A percentile compares a stretch with the other conserved stretches of the same genome.
Conservation (phyloP, 345 rosid species). For the Xanthoceras sorbifolium region DNA sequence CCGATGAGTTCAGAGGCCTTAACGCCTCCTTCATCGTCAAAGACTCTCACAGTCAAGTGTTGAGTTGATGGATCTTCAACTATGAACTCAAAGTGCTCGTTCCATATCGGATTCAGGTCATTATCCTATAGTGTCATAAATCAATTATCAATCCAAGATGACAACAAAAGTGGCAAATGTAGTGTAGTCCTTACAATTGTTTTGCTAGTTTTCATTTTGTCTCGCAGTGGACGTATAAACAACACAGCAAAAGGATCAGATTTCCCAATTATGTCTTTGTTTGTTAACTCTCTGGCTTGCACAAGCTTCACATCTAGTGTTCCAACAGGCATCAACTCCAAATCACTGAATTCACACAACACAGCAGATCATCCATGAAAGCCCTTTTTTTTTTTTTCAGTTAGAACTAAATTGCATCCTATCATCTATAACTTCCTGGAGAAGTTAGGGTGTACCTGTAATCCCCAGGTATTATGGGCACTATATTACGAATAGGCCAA, state of each 20-base stretch:
- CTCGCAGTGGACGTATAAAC: slow-evolving; percentile 74
- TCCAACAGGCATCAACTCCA: slow-evolving; percentile 89
- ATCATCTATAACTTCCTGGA: background rate
- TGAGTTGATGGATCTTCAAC: slow-evolving; percentile 85
- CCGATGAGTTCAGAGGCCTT: slow-evolving; percentile 83
- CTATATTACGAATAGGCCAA: slow-evolving; percentile 89
- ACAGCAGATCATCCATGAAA: background rate
- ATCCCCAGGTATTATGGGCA: slow-evolving; percentile 86
- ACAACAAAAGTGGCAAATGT: background rate
- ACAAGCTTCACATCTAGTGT: slow-evolving; percentile 86
- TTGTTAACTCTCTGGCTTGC: slow-evolving; percentile 79
- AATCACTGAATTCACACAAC: slow-evolving; percentile 51
- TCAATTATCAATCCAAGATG: slow-evolving; percentile 12
- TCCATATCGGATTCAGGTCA: slow-evolving; percentile 87
- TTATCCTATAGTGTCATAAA: slow-evolving; percentile 52
- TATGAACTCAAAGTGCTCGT: slow-evolving; percentile 81
- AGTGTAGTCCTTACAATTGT: slow-evolving; percentile 52
- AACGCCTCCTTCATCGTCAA: slow-evolving; percentile 91
- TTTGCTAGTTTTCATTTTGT: slow-evolving; percentile 73
- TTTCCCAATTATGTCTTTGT: slow-evolving; percentile 88
- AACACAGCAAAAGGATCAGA: slow-evolving; percentile 86
- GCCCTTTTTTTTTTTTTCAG: background rate
- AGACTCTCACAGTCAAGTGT: slow-evolving; percentile 70
- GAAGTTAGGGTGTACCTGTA: slow-evolving; percentile 56
- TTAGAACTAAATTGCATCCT: background rate